Percentiles rank a stretch among this genome's conserved stretches.
Evolutionary conservation across 2,329 filamentous ascomycete species (phyloP).

Genomic region (Fusarium albosuccineum): DNA sequence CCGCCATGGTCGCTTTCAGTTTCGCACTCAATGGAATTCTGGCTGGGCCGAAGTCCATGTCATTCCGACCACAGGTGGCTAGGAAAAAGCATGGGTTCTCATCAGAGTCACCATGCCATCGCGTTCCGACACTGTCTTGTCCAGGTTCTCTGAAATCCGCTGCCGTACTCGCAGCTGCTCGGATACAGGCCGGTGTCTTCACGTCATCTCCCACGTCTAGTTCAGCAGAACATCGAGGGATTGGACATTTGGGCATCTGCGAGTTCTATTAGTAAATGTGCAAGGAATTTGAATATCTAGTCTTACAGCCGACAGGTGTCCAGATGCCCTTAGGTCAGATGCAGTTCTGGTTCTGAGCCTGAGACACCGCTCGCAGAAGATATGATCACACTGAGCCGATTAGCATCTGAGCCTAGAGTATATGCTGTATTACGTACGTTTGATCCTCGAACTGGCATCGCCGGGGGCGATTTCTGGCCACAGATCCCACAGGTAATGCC

Average conservation of each 20-base stretch:
- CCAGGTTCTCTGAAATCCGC: constrained; percentile 36
- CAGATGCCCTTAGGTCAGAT: background rate
- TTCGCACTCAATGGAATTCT: constrained; percentile 49
- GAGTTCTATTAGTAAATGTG: background rate
- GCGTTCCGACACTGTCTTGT: constrained; percentile 38
- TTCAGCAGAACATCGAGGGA: background rate
- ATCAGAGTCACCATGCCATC: constrained; percentile 4
- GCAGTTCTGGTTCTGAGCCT: background rate
- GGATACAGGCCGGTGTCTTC: constrained; percentile 4
- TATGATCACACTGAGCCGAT: constrained; percentile 50
- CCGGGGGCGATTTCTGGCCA: accelerated
- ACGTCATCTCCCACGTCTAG: constrained; percentile 1
- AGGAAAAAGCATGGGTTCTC: constrained; percentile 41
- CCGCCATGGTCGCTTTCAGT: constrained; percentile 47
- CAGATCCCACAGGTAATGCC: constrained; percentile 26
- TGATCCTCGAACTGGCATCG: background rate
- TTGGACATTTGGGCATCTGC: background rate
- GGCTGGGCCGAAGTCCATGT: background rate
- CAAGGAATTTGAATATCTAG: too few relatives aligned
- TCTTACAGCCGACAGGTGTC: background rate
- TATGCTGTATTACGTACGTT: constrained; percentile 15
- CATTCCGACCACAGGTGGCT: constrained; percentile 14
- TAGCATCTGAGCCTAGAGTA: constrained; percentile 2
- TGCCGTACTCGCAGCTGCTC: accelerated
- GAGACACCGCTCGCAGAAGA: constrained; percentile 49